These are phyloP conservation scores for Candida coquimbonensis DNA, from an alignment of 805 yeast species.

Conservation along the genomic window DNA sequence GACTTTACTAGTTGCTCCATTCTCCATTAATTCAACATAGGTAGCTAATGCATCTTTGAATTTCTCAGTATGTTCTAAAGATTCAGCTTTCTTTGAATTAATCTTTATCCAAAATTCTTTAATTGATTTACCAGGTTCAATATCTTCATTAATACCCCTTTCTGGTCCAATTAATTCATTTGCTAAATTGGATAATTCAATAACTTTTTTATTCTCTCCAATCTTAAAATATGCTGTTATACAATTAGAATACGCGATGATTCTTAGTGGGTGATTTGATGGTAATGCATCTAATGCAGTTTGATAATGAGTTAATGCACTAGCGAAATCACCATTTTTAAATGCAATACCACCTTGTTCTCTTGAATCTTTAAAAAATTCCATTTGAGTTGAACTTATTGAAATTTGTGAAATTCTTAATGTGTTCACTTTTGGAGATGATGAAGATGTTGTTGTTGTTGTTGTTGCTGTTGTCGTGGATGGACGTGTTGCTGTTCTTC, in stretches of 20 bases:
- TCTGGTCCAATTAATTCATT: conserved; percentile 27
- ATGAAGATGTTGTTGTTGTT: conserved; percentile 1
- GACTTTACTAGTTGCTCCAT: conserved; percentile 58
- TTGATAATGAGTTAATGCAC: conserved; percentile 56
- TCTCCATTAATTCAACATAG: conserved; percentile 57
- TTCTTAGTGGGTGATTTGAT: conserved; percentile 50
- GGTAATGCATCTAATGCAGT: conserved; percentile 56
- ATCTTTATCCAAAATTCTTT: conserved; percentile 73
- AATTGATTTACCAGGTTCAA: conserved; percentile 46
- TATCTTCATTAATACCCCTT: conserved; percentile 33
- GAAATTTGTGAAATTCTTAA: conserved; percentile 1
- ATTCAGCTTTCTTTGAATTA: conserved; percentile 68
- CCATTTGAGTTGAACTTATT: conserved; percentile 18
- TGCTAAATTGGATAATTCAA: conserved; percentile 26
- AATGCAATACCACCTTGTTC: conserved; percentile 56
- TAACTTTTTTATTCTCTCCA: conserved; percentile 50
- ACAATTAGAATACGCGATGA: conserved; percentile 70
- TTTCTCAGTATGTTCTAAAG: conserved; percentile 72
- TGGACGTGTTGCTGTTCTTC: conserved; percentile 9
- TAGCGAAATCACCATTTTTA: conserved; percentile 74
- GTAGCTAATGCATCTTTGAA: conserved; percentile 53
- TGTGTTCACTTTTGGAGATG: not conserved
- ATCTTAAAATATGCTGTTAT: conserved; percentile 58
- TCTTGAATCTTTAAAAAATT: conserved; percentile 40
- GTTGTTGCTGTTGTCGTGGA: not conserved